phyloP scores from a whole-genome alignment of 805 yeast genomes.

The Torulaspora microellipsoides region DNA sequence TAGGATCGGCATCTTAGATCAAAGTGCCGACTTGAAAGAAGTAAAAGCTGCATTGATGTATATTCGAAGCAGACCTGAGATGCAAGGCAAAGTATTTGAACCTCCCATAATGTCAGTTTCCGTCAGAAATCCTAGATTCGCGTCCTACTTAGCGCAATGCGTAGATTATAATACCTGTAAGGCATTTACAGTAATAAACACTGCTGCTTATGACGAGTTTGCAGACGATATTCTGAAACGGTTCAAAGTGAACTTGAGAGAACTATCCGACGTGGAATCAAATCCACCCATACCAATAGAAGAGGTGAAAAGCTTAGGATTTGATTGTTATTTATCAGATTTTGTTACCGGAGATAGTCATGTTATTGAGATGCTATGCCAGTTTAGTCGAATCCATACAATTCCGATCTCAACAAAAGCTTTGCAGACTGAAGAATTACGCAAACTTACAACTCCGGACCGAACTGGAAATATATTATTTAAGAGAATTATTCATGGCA shows the following conservation, averaged over 20 bases:
- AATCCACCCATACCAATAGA: conserved; percentile 30
- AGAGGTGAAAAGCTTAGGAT: conserved; percentile 49
- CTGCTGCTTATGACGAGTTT: conserved; percentile 45
- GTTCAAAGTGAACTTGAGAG: conserved; percentile 55
- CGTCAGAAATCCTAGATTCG: conserved; percentile 45
- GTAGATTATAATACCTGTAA: conserved; percentile 50
- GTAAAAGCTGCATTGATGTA: conserved; percentile 34
- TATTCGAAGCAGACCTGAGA: conserved; percentile 35
- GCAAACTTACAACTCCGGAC: conserved; percentile 35
- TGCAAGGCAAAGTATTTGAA: conserved; percentile 50
- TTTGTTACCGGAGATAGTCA: conserved; percentile 65
- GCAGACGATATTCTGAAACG: conserved; percentile 42
- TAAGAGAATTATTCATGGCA: conserved; percentile 57
- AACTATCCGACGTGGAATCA: conserved; percentile 27
- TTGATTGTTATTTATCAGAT: conserved; percentile 76
- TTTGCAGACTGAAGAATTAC: conserved; percentile 40
- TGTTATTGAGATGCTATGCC: conserved; percentile 70
- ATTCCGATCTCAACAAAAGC: conserved; percentile 61
- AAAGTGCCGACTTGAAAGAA: conserved; percentile 27
- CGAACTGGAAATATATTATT: conserved; percentile 44
- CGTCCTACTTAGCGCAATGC: conserved; percentile 53
- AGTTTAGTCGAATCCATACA: conserved; percentile 43
- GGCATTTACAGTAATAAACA: conserved; percentile 59
- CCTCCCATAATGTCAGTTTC: conserved; percentile 70
- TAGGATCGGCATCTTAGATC: conserved; percentile 45